Percentiles rank a stretch among this genome's conserved stretches.
These are phyloP conservation scores for Exophiala viscosa DNA, from an alignment of 2,329 filamentous ascomycete genomes.

Conservation along the genomic window DNA sequence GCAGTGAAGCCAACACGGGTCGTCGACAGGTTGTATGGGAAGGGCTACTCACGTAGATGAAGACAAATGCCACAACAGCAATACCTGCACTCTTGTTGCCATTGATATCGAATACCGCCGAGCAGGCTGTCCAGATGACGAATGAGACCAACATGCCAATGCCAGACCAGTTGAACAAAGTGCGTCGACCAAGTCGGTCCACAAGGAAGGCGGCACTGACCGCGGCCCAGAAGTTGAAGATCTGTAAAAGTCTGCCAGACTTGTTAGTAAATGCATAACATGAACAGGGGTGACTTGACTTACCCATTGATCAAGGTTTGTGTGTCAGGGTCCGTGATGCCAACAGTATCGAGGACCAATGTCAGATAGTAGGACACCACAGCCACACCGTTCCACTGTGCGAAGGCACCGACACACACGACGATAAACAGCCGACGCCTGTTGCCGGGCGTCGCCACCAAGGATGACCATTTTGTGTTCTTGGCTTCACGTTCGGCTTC, in stretches of 20 bases:
- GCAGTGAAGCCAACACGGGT: no score
- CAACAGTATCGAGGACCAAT: constrained; percentile 36
- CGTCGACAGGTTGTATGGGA: constrained; percentile 20
- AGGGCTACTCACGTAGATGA: constrained; percentile 34
- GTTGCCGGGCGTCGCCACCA: constrained; percentile 58
- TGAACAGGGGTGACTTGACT: not conserved
- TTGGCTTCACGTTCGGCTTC: constrained; percentile 23
- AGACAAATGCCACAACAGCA: constrained; percentile 42
- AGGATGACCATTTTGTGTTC: constrained; percentile 51
- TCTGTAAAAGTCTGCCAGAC: constrained; percentile 31
- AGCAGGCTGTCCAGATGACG: constrained; percentile 40
- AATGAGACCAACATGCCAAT: constrained; percentile 44
- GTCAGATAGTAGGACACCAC: constrained; percentile 41
- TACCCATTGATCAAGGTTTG: constrained; percentile 42
- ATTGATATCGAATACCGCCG: constrained; percentile 33
- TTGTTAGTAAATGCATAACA: not conserved
- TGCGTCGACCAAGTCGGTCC: constrained; percentile 41
- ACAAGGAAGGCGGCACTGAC: constrained; percentile 37
- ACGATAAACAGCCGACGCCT: constrained; percentile 53
- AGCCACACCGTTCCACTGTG: constrained; percentile 54
- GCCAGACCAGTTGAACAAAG: constrained; percentile 41
- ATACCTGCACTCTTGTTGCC: constrained; percentile 32
- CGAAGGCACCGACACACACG: constrained; percentile 52
- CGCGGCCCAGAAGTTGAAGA: constrained; percentile 38
- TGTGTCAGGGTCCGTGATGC: constrained; percentile 35